Evolutionary conservation across 1,284 basidiomycete genomes (phyloP), one percentile per base, ranked within the genome.

Genomic region (Ceratobasidium sp.): DNA sequence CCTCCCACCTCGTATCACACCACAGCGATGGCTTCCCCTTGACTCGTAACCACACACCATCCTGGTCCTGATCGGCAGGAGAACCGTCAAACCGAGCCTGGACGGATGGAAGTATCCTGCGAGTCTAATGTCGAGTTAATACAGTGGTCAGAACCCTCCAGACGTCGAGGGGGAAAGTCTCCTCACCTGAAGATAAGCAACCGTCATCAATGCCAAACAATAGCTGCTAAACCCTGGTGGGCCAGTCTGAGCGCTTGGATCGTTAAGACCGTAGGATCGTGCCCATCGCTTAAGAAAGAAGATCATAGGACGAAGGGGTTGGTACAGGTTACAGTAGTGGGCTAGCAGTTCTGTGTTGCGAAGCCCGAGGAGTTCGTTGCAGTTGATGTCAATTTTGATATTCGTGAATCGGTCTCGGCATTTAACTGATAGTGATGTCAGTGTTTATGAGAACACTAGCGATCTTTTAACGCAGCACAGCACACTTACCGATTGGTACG

Each of bases 331-430:
- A 76, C 88, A 89, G 82, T 92, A 92, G 7, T 83, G 82, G 33
- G 82, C 83, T 60, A 92, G 84, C 70, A 92, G 83, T 12, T 83
- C 77, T 0, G 90, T 89, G 78, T 91, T 92, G 63, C 85, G 80
- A 0, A 88, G 79, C 0, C 91, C 91, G 0, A 91, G 85, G 15
- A 87, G 88, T 46, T 90, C 88, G 82, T 92, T 92, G 75, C 91
- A 85, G 80, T 91, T 91, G 77, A 92, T 84, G 79, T 92, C 91
- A 79, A 89, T 88, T 0, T 85, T 79, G 33, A 91, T 80, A 7
- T 84, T 83, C 0, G 87, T 88, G 0, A 39, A n/a, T 1, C 84
- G 85, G 80, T 91, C 89, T 10, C 77, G 82, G 78, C 89, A 89
- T 82, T 89, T 90, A 23, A 91, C 91, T 91, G 80, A 40, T 69